Conservation (phyloP, 306 rosid genomes). For the Citrullus colocynthis region DNA sequence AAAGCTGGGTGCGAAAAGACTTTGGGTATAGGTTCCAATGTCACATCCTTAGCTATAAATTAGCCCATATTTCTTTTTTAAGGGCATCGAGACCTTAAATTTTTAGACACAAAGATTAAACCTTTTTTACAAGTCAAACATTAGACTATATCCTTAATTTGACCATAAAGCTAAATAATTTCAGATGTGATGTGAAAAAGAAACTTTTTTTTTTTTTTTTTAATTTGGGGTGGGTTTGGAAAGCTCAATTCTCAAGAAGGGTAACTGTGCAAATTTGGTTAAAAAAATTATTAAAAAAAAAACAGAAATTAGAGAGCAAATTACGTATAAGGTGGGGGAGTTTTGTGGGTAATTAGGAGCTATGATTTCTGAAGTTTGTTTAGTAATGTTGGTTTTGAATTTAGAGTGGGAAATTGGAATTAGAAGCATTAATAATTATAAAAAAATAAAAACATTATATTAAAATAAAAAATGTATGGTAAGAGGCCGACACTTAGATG, state of each 20-base stretch:
- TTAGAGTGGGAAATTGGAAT: background rate
- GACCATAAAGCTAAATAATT: too few relatives aligned
- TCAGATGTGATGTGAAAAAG: background rate
- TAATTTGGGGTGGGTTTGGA: background rate
- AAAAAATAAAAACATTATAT: background rate
- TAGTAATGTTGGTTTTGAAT: background rate
- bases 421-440: background rate
- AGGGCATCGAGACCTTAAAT: slow-evolving; percentile 5
- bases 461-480: slow-evolving; percentile 16
- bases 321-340: background rate
- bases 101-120: background rate
- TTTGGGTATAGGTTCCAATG: background rate
- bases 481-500: slow-evolving; percentile 47
- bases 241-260: background rate
- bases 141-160: background rate
- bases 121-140: background rate
- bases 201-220: background rate
- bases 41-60: background rate
- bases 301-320: background rate
- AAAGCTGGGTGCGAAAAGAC: slow-evolving; percentile 5
- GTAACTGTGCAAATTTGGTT: background rate
- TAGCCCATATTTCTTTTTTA: background rate
- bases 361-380: background rate
- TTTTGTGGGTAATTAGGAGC: slow-evolving; percentile 1
- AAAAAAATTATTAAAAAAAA: too few relatives aligned